These are phyloP conservation scores for Rhynchosporium agropyri DNA, from an alignment of 2,329 filamentous ascomycete genomes.

Conservation along the genomic window DNA sequence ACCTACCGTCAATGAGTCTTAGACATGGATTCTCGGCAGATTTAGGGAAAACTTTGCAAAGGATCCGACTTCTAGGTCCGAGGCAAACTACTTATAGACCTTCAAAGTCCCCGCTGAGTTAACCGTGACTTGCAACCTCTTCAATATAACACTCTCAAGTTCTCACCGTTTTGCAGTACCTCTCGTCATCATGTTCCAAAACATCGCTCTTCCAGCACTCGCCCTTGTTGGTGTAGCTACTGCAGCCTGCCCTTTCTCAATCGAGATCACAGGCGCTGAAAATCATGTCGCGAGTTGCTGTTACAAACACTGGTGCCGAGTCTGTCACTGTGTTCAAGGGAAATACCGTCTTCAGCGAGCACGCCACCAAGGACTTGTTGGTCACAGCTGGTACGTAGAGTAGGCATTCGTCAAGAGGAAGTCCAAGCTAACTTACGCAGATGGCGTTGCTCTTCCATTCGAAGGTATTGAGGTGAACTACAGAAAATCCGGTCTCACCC, in stretches of 20 bases:
- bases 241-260: conserved; percentile 35
- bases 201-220: conserved; percentile 28
- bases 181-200: conserved; percentile 31
- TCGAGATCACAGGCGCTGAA: conserved; percentile 29
- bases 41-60: conserved; percentile 39
- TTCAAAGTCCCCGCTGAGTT: background rate
- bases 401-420: no score
- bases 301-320: conserved; percentile 35
- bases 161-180: background rate
- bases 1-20: conserved; percentile 40
- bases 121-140: background rate
- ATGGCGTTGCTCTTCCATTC: conserved; percentile 30
- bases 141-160: background rate
- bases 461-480: conserved; percentile 35
- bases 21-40: conserved; percentile 50
- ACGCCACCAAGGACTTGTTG: conserved; percentile 33
- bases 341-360: conserved; percentile 34
- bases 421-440: conserved; percentile 21
- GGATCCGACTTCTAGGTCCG: background rate
- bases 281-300: conserved; percentile 32
- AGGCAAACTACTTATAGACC: conserved; percentile 15
- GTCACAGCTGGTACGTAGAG: conserved; percentile 28
- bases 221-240: conserved; percentile 32
- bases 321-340: conserved; percentile 35
- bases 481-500: conserved; percentile 26